Percentiles rank a stretch among this genome's conserved stretches.
phyloP scores from a whole-genome alignment of 306 rosid genomes.

The Lotus japonicus region DNA sequence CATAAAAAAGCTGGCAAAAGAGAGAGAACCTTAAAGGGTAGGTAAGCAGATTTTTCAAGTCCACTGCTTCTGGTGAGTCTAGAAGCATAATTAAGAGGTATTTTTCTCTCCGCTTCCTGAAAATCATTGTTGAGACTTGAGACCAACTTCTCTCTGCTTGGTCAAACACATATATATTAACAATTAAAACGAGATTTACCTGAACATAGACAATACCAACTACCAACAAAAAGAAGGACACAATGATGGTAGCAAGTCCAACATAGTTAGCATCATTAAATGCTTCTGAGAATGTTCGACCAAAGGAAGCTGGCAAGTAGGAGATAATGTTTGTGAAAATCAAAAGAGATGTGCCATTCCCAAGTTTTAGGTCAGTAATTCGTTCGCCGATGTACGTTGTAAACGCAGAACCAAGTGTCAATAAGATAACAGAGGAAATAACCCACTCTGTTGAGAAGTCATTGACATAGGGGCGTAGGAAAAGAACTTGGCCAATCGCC shows the following conservation, averaged over 20 bases:
- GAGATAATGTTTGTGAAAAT: slow-evolving; percentile 96
- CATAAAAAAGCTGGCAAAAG: slow-evolving; percentile 1
- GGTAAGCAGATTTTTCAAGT: slow-evolving; percentile 82
- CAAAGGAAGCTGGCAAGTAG: slow-evolving; percentile 96
- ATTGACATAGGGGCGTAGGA: slow-evolving; percentile 84
- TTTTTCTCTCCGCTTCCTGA: slow-evolving; percentile 99
- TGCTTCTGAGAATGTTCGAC: slow-evolving; percentile 71
- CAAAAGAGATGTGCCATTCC: slow-evolving; percentile 94
- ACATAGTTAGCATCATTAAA: slow-evolving; percentile 77
- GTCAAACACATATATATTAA: slow-evolving; percentile 13
- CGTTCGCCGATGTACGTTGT: slow-evolving; percentile 87
- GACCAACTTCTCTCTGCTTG: slow-evolving; percentile 23
- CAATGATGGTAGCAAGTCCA: slow-evolving; percentile 63
- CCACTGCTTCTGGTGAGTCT: slow-evolving; percentile 75
- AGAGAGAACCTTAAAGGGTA: slow-evolving; percentile 77
- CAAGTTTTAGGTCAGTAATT: slow-evolving; percentile 88
- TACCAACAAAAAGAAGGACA: slow-evolving; percentile 77
- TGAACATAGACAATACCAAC: slow-evolving; percentile 95
- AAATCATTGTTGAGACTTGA: slow-evolving; percentile 28
- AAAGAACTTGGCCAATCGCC: slow-evolving; percentile 98
- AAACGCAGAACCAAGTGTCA: slow-evolving; percentile 81
- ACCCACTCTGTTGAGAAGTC: slow-evolving; percentile 80
- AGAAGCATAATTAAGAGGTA: slow-evolving; percentile 92
- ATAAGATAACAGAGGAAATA: slow-evolving; percentile 65
- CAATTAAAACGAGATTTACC: slow-evolving; percentile 43